Evolutionary conservation across 202 grass and related monocot species (phyloP).

Genomic region (Elaeis oleifera): DNA sequence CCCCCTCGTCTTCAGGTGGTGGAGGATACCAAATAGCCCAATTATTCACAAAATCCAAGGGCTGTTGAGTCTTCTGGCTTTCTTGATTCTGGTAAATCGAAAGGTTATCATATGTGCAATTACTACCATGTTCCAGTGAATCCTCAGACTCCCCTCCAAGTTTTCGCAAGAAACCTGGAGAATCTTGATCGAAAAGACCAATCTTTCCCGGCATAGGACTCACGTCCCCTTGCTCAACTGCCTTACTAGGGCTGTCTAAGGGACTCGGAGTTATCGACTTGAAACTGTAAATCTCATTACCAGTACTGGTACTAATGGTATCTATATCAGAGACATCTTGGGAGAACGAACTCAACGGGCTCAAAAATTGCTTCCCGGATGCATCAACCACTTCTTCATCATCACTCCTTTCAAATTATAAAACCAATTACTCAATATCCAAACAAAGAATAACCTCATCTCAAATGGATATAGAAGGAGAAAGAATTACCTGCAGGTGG

Average conservation of each 20-base stretch:
- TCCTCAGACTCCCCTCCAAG: constrained; percentile 1
- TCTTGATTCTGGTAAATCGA: constrained; percentile 22
- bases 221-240: constrained; percentile 23
- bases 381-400: constrained; percentile 42
- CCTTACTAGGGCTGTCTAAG: constrained; percentile 43
- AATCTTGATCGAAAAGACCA: constrained; percentile 31
- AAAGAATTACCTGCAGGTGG: constrained; percentile 34
- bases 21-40: constrained; percentile 59
- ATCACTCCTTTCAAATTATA: constrained; percentile 31
- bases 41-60: constrained; percentile 44
- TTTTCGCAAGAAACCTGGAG: constrained; percentile 11
- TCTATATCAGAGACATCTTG: constrained; percentile 76
- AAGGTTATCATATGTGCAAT: background rate
- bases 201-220: constrained; percentile 44
- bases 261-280: constrained; percentile 47
- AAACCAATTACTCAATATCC: background rate
- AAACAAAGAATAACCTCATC: constrained; percentile 3
- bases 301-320: constrained; percentile 54
- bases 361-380: constrained; percentile 42
- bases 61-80: constrained; percentile 21
- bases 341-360: constrained; percentile 36
- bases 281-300: constrained; percentile 32
- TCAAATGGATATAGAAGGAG: background rate
- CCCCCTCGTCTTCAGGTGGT: constrained; percentile 40
- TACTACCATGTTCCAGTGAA: constrained; percentile 1